Evolutionary conservation across 2,329 filamentous ascomycete species (phyloP).

Genomic region (Trichoderma aggressivum): DNA sequence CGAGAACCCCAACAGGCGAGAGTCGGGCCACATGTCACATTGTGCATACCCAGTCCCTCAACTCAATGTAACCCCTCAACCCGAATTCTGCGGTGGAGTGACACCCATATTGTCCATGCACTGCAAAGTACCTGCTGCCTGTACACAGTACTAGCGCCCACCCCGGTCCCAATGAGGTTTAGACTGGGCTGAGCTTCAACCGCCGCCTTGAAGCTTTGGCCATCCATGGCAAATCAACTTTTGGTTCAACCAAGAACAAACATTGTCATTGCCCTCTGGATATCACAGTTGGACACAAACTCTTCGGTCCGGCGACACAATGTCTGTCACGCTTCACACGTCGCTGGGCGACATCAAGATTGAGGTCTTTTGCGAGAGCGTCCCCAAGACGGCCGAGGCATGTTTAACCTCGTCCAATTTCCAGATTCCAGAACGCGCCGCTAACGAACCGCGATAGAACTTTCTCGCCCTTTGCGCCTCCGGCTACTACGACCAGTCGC

Average conservation of each 20-base stretch:
- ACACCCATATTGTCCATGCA: neutral
- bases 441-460: slow-evolving; percentile 51
- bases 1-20: slow-evolving; percentile 1
- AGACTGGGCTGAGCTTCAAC: slow-evolving; percentile 1
- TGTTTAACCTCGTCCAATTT: slow-evolving; percentile 18
- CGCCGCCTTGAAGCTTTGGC: neutral
- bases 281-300: neutral
- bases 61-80: slow-evolving; percentile 15
- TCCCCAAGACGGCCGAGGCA: slow-evolving; percentile 87
- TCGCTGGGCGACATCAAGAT: slow-evolving; percentile 88
- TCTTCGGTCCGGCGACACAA: slow-evolving; percentile 28
- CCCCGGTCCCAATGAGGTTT: neutral
- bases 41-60: neutral
- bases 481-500: slow-evolving; percentile 69
- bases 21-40: slow-evolving; percentile 1
- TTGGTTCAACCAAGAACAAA: neutral
- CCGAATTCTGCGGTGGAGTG: slow-evolving; percentile 3
- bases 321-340: slow-evolving; percentile 78
- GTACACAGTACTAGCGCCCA: too few species aligned
- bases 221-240: neutral
- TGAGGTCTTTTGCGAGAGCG: slow-evolving; percentile 92
- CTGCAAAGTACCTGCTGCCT: too few species aligned
- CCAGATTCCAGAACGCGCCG: neutral
- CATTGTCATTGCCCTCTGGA: neutral
- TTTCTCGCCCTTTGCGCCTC: slow-evolving; percentile 84